Conservation (phyloP, 208 protist genomes). For the Histomonas meleagridis region DNA sequence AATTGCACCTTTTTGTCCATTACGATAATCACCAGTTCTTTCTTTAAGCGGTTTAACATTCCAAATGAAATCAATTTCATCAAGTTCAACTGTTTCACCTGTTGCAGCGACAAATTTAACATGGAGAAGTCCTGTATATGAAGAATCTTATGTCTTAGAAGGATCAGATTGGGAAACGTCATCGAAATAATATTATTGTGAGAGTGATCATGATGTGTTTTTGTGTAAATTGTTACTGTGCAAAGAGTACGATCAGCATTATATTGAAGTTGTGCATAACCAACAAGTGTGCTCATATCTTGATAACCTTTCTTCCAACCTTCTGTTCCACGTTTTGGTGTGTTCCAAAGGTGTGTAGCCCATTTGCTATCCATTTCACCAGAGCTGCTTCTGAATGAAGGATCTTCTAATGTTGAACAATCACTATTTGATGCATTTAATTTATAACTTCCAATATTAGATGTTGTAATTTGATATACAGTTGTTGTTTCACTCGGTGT, state of each 20-base stretch:
- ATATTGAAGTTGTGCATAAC: slow-evolving; percentile 38
- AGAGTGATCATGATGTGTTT: not conserved
- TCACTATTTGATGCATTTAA: too few species aligned
- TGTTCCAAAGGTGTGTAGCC: slow-evolving; percentile 33
- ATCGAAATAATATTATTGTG: slow-evolving; percentile 49
- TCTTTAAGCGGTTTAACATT: slow-evolving; percentile 36
- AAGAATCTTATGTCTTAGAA: slow-evolving; percentile 32
- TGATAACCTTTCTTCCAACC: slow-evolving; percentile 44
- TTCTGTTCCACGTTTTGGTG: slow-evolving; percentile 2
- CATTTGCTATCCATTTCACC: not conserved
- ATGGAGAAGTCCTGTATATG: slow-evolving; percentile 7
- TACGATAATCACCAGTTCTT: slow-evolving; percentile 46
- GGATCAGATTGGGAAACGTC: slow-evolving; percentile 13
- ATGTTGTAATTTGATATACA: too few species aligned
- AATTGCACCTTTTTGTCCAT: slow-evolving; percentile 59
- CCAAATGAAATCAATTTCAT: slow-evolving; percentile 53
- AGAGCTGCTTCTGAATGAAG: not conserved
- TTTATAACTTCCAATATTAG: too few species aligned
- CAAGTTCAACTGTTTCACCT: slow-evolving; percentile 42
- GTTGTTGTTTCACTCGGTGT: too few species aligned
- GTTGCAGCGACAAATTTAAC: slow-evolving; percentile 35
- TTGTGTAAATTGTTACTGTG: not conserved
- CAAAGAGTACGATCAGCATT: slow-evolving; percentile 39
- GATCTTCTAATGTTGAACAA: not conserved
- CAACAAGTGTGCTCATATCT: slow-evolving; percentile 46